Percentiles rank a stretch among this genome's conserved stretches.
Evolutionary conservation across 805 yeast genomes (phyloP).

Genomic region (Candida koratica): DNA sequence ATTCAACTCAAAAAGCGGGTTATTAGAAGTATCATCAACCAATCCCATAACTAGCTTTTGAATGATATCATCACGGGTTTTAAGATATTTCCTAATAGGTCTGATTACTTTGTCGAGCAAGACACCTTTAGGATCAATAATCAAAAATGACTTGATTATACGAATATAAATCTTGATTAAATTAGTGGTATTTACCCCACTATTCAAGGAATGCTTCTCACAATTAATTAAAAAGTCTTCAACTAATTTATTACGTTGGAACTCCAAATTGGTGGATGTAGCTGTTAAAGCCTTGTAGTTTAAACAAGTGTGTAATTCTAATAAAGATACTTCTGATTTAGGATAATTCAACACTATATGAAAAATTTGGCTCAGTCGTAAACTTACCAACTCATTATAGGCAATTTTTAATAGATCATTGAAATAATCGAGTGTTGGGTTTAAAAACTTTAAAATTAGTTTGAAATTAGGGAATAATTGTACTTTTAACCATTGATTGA

Average conservation of each 20-base stretch:
- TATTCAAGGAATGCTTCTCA: constrained; percentile 53
- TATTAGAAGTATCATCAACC: constrained; percentile 41
- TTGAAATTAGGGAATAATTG: constrained; percentile 38
- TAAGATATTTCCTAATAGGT: constrained; percentile 69
- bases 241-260: constrained; percentile 52
- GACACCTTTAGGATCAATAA: constrained; percentile 86
- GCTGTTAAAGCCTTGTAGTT: constrained; percentile 21
- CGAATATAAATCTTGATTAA: constrained; percentile 66
- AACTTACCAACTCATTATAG: constrained; percentile 36
- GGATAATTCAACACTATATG: constrained; percentile 57
- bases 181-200: constrained; percentile 76
- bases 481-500: constrained; percentile 36
- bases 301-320: constrained; percentile 55
- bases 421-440: constrained; percentile 16
- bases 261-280: constrained; percentile 18
- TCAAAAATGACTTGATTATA: constrained; percentile 64
- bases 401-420: constrained; percentile 33
- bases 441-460: constrained; percentile 14
- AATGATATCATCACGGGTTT: constrained; percentile 71
- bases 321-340: constrained; percentile 45
- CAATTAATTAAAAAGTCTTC: constrained; percentile 46
- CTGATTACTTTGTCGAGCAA: constrained; percentile 71
- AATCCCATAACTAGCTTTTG: constrained; percentile 67
- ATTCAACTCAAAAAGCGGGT: constrained; percentile 51
- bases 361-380: constrained; percentile 57